A percentile compares a stretch with the other conserved stretches of the same genome.
phyloP scores from a whole-genome alignment of 305 asterid genomes.

The Euphrasia arctica region DNA sequence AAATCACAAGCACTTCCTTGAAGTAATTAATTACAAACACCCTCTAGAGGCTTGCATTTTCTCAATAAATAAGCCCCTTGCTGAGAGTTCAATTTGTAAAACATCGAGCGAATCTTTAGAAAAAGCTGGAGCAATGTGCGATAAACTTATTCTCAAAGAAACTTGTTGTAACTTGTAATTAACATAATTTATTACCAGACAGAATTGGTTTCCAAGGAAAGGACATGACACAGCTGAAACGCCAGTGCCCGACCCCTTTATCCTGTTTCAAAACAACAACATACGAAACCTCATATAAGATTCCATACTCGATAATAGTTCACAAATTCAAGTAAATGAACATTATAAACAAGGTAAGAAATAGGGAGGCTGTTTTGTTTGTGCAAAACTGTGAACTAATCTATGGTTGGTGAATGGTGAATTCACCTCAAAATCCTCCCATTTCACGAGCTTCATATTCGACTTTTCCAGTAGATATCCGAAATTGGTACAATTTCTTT shows the following conservation, averaged over 20 bases:
- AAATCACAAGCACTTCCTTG: neutral
- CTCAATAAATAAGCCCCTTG: neutral
- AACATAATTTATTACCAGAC: conserved; percentile 50
- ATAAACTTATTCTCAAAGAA: neutral
- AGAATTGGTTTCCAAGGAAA: conserved; percentile 98
- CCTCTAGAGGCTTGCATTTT: neutral
- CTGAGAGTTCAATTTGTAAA: no score
- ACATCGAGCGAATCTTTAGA: neutral
- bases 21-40: neutral
- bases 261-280: conserved; percentile 44
- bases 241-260: conserved; percentile 92
- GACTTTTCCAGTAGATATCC: conserved; percentile 71
- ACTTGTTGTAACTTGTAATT: neutral
- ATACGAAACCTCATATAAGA: neutral
- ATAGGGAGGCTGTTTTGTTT: neutral
- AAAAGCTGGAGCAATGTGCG: neutral
- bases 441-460: conserved; percentile 81
- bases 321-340: neutral
- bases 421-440: conserved; percentile 88
- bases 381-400: neutral
- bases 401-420: neutral
- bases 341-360: no score
- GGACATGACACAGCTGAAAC: conserved; percentile 76
- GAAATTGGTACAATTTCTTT: conserved; percentile 87
- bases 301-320: neutral